Conservation (phyloP, 2,329 filamentous ascomycete genomes). For the Exophiala phaeomuriformis region DNA sequence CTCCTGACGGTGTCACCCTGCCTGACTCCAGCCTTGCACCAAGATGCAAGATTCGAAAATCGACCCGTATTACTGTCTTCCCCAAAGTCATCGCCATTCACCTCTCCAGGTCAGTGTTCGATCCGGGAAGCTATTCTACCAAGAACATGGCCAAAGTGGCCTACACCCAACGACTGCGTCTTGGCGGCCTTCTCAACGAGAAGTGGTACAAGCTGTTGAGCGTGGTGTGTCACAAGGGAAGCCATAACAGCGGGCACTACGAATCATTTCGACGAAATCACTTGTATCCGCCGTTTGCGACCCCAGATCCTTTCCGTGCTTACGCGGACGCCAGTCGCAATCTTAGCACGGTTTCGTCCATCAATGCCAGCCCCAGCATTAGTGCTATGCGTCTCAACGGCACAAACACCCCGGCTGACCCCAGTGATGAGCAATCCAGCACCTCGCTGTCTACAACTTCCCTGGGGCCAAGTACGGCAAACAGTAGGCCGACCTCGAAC, state of each 20-base stretch:
- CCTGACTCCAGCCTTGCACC: slow-evolving; percentile 69
- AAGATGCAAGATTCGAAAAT: slow-evolving; percentile 74
- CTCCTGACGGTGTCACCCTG: slow-evolving; percentile 63
- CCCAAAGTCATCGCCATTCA: slow-evolving; percentile 88
- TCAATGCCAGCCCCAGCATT: slow-evolving; percentile 43
- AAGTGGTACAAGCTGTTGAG: slow-evolving; percentile 77
- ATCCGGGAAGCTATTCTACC: slow-evolving; percentile 64
- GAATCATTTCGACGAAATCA: slow-evolving; percentile 90
- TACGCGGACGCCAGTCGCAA: slow-evolving; percentile 63
- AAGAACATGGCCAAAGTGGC: slow-evolving; percentile 94
- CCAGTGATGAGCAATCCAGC: slow-evolving; percentile 24
- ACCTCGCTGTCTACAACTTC: slow-evolving; percentile 22
- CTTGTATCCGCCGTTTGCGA: slow-evolving; percentile 70
- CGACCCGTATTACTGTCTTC: slow-evolving; percentile 79
- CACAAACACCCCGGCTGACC: slow-evolving; percentile 28
- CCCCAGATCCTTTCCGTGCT: slow-evolving; percentile 68
- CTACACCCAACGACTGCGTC: slow-evolving; percentile 77
- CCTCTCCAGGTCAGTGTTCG: slow-evolving; percentile 87
- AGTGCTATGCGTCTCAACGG: slow-evolving; percentile 34
- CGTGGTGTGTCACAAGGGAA: slow-evolving; percentile 89
- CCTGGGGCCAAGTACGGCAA: slow-evolving; percentile 6
- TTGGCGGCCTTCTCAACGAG: slow-evolving; percentile 71
- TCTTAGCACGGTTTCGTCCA: slow-evolving; percentile 48
- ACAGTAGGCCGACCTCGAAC: slow-evolving; percentile 19
- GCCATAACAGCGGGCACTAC: slow-evolving; percentile 93